Conservation (phyloP, 306 rosid species). For the Inga laurina region DNA sequence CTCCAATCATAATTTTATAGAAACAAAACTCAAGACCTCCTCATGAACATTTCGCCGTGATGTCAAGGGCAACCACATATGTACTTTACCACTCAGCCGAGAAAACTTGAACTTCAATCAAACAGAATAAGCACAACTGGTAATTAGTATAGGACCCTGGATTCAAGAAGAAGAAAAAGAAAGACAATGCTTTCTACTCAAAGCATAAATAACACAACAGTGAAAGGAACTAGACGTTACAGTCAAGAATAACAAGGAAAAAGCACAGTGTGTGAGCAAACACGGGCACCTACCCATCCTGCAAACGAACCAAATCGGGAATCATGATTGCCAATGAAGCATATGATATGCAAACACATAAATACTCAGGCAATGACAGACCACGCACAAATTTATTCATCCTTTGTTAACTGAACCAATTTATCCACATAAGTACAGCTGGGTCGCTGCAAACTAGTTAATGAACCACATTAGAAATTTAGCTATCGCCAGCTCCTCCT, state of each 20-base stretch:
- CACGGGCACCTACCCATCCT: conserved; percentile 87
- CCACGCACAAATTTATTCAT: neutral
- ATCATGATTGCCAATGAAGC: neutral
- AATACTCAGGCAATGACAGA: neutral
- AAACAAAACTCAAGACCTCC: neutral
- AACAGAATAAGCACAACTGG: neutral
- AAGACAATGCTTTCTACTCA: neutral
- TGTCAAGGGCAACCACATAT: neutral
- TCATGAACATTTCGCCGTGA: neutral
- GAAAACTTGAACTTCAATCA: neutral
- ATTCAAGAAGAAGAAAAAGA: neutral
- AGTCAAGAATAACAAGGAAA: neutral
- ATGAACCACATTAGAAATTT: neutral
- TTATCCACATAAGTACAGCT: neutral
- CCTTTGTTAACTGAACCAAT: neutral
- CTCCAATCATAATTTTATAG: neutral
- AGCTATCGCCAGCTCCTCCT: neutral
- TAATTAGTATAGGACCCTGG: neutral
- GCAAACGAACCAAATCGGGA: conserved; percentile 40
- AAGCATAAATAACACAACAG: neutral
- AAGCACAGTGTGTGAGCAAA: conserved; percentile 33
- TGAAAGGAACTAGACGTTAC: neutral
- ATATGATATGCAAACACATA: neutral
- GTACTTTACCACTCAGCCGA: neutral
- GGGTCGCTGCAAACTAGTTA: neutral